A percentile compares a stretch with the other conserved stretches of the same genome.
Conservation (phyloP, 192 early-diverging fungal genomes). For the Rhizoclosmatium sp. region DNA sequence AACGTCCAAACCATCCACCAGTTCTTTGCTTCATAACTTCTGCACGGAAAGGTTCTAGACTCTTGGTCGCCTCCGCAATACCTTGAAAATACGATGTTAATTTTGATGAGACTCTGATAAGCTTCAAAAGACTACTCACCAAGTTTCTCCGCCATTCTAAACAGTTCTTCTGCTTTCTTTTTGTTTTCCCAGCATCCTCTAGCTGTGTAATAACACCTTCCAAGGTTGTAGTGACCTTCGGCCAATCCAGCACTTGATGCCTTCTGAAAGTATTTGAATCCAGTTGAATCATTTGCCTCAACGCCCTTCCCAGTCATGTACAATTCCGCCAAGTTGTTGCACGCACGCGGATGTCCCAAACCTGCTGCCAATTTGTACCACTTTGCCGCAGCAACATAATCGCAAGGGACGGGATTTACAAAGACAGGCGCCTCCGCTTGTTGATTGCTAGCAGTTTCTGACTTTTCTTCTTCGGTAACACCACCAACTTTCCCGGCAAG, state of each 20-base stretch:
- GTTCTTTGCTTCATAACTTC: constrained; percentile 32
- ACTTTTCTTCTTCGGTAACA: background rate
- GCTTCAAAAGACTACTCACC: background rate
- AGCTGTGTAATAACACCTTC: constrained; percentile 21
- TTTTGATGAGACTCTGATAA: background rate
- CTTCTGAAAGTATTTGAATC: constrained; percentile 33
- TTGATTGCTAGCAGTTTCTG: background rate
- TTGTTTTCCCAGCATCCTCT: constrained; percentile 36
- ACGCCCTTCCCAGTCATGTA: constrained; percentile 38
- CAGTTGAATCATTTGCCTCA: constrained; percentile 1
- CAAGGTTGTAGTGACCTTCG: constrained; percentile 34
- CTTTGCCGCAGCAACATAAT: constrained; percentile 12
- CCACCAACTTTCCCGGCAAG: constrained; percentile 1
- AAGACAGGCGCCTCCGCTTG: background rate
- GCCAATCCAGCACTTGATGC: constrained; percentile 28
- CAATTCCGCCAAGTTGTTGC: constrained; percentile 33
- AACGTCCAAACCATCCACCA: constrained; percentile 25
- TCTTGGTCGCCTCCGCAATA: constrained; percentile 32
- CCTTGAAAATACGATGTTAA: background rate
- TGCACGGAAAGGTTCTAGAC: constrained; percentile 28
- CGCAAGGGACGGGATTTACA: constrained; percentile 16
- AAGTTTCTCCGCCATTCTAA: constrained; percentile 16
- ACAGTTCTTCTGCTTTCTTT: constrained; percentile 28
- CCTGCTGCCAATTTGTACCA: constrained; percentile 29
- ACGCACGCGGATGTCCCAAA: constrained; percentile 26